A percentile compares a stretch with the other conserved stretches of the same genome.
Conservation (phyloP, 2,329 filamentous ascomycete species). For the Colletotrichum limetticola region DNA sequence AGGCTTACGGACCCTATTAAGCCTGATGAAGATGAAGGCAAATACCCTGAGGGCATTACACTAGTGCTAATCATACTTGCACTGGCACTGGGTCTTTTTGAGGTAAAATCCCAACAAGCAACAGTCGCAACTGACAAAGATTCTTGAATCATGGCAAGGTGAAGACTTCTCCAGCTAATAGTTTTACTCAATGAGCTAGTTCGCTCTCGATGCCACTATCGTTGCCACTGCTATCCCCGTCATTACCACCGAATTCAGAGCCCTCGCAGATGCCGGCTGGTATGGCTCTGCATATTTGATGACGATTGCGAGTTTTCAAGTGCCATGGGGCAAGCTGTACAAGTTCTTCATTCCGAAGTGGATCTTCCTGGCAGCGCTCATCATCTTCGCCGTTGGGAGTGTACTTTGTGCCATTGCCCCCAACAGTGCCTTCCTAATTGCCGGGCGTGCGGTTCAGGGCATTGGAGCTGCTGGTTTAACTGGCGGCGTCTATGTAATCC, state of each 20-base stretch:
- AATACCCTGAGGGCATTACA: not conserved
- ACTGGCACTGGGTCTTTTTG: not conserved
- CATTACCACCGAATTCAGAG: conserved; percentile 30
- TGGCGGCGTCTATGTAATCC: conserved; percentile 63
- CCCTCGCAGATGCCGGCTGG: conserved; percentile 28
- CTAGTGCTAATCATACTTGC: not conserved
- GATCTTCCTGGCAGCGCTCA: conserved; percentile 42
- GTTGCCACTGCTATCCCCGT: conserved; percentile 31
- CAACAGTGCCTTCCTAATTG: conserved; percentile 49
- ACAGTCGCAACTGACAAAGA: too few relatives aligned
- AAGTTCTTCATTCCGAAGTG: conserved; percentile 63
- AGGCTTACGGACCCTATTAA: not conserved
- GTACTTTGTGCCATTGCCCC: conserved; percentile 55
- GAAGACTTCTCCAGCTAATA: not conserved
- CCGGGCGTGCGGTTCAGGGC: conserved; percentile 51
- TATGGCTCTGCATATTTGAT: conserved; percentile 1
- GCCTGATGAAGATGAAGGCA: not conserved
- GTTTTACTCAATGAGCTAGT: not conserved
- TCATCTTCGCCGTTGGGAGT: conserved; percentile 56
- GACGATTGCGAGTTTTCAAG: conserved; percentile 45
- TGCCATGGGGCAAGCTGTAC: conserved; percentile 65
- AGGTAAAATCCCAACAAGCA: not conserved
- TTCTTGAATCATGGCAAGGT: too few relatives aligned
- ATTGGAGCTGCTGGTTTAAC: conserved; percentile 47
- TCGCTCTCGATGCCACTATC: conserved; percentile 39